Base-by-base conservation (phyloP, 495 filamentous ascomycete species). In the Hapsidospora chrysogenum region DNA sequence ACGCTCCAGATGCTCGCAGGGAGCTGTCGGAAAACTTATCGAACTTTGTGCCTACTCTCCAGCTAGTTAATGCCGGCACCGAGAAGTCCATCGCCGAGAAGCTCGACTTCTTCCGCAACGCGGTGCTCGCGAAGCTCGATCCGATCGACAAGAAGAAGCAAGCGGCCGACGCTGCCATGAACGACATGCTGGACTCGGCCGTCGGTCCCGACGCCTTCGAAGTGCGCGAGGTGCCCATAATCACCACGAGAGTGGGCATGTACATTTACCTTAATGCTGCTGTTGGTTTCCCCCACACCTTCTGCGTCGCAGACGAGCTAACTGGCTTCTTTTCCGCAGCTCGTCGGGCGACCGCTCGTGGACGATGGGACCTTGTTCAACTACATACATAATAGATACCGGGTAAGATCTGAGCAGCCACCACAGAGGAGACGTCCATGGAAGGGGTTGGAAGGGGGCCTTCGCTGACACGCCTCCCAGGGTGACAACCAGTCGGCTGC, bases 251-350 rank as follows among this genome's bases (percentile, higher is more conserved):
- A 59, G 86, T 85, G 33, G 84, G 83, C 30, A 61, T 96, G 42
- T 96, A 86, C 53, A 65, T 95, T n/a, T 95, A 87, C 51, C 60
- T 97, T 20, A 85, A 84, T 51, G 74, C 85, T 31, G 66, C 81
- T 58, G 80, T 93, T 60, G 49, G 66, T 51, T n/a, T 9, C 20
- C 11, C 17, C 17, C 8, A 20, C 14, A 13, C 39, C 20, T 26
- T 23, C 4, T 10, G 29, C 0, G 25, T 34, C 4, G 14, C 23
- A 16, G n/a, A 18, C 20, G 26, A 38, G 36, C 60, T 75, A 36
- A 68, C 41, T 33, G 16, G 21, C 31, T 8, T 13, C 21, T 40
- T 15, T 19, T 9, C 27, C 30, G 9, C 50, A 87, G 81, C 72
- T 94, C 45, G 70, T 76, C 26, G 84, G 76, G 9, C 68, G 82